Conservation (phyloP, 1,284 basidiomycete species). For the Quambalaria eucalypti region DNA sequence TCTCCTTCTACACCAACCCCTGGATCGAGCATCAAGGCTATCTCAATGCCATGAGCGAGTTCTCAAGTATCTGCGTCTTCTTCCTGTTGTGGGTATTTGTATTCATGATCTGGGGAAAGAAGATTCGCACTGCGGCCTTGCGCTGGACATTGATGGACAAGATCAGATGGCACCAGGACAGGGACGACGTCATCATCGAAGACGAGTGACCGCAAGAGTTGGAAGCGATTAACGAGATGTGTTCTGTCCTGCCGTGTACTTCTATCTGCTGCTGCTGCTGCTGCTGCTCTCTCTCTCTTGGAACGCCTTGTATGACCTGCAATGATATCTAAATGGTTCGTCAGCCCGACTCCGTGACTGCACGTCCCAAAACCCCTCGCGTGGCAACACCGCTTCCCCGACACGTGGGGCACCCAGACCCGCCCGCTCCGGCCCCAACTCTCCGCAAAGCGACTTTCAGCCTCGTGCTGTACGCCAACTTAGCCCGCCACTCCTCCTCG, state of each 20-base stretch:
- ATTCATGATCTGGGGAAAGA: slow-evolving; percentile 6
- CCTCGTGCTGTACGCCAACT: slow-evolving; percentile 1
- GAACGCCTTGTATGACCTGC: too few relatives aligned
- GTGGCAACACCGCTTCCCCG: too few relatives aligned
- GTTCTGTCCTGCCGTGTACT: too few relatives aligned
- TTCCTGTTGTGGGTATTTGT: background rate
- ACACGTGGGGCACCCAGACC: too few relatives aligned
- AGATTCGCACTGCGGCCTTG: slow-evolving; percentile 1
- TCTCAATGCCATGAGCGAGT: slow-evolving; percentile 5
- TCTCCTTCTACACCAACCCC: slow-evolving; percentile 16
- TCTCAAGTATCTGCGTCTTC: slow-evolving; percentile 8
- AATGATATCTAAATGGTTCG: too few relatives aligned
- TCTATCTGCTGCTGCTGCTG: too few relatives aligned
- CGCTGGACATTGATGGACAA: slow-evolving; percentile 2
- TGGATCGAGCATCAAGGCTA: slow-evolving; percentile 11
- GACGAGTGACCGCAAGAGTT: too few relatives aligned
- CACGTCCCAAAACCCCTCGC: too few relatives aligned
- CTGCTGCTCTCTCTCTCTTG: too few relatives aligned
- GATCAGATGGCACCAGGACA: slow-evolving; percentile 9
- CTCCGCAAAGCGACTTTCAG: slow-evolving; percentile 1
- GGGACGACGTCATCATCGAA: slow-evolving; percentile 8
- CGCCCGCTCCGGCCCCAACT: too few relatives aligned
- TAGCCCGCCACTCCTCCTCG: background rate
- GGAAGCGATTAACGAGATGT: too few relatives aligned
- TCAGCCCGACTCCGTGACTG: too few relatives aligned